These are phyloP conservation scores for Didymella sp. DNA, from an alignment of 2,329 filamentous ascomycete species.

Conservation along the genomic window DNA sequence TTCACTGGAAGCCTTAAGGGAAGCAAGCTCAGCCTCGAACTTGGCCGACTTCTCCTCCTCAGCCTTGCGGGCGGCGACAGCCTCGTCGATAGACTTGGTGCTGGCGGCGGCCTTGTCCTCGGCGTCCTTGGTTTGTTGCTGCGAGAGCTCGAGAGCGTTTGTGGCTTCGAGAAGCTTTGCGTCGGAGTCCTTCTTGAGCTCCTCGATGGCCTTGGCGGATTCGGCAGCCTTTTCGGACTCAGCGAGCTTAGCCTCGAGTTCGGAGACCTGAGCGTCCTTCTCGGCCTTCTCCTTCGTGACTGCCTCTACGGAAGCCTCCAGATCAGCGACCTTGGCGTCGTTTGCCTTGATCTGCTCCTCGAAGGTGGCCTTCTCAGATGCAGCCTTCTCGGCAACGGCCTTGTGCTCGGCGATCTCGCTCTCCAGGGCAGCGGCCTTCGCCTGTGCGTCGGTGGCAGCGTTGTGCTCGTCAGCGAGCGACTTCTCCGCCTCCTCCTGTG, in stretches of 20 bases:
- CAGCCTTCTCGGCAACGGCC: slow-evolving; percentile 30
- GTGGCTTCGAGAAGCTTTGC: slow-evolving; percentile 20
- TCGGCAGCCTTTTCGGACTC: slow-evolving; percentile 25
- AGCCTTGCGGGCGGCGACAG: slow-evolving; percentile 25
- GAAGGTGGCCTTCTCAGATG: slow-evolving; percentile 30
- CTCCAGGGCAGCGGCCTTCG: slow-evolving; percentile 25
- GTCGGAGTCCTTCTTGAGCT: slow-evolving; percentile 20
- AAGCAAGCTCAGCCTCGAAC: slow-evolving; percentile 22
- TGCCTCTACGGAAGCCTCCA: slow-evolving; percentile 28
- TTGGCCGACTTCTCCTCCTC: slow-evolving; percentile 26
- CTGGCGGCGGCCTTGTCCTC: slow-evolving; percentile 18
- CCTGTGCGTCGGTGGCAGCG: slow-evolving; percentile 27
- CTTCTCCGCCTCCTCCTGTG: slow-evolving; percentile 17
- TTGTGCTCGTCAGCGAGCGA: slow-evolving; percentile 27
- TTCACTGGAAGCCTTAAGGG: slow-evolving; percentile 28
- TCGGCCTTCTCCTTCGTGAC: slow-evolving; percentile 25
- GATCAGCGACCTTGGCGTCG: slow-evolving; percentile 32
- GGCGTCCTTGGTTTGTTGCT: slow-evolving; percentile 18
- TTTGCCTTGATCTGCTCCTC: slow-evolving; percentile 36
- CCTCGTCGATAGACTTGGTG: slow-evolving; percentile 24
- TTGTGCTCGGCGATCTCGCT: slow-evolving; percentile 34
- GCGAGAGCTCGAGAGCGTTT: slow-evolving; percentile 18
- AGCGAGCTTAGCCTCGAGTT: slow-evolving; percentile 28
- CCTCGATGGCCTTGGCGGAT: slow-evolving; percentile 27
- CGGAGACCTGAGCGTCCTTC: slow-evolving; percentile 26